Evolutionary conservation across 305 asterid genomes (phyloP).

Genomic region (Fraxinus floribunda): DNA sequence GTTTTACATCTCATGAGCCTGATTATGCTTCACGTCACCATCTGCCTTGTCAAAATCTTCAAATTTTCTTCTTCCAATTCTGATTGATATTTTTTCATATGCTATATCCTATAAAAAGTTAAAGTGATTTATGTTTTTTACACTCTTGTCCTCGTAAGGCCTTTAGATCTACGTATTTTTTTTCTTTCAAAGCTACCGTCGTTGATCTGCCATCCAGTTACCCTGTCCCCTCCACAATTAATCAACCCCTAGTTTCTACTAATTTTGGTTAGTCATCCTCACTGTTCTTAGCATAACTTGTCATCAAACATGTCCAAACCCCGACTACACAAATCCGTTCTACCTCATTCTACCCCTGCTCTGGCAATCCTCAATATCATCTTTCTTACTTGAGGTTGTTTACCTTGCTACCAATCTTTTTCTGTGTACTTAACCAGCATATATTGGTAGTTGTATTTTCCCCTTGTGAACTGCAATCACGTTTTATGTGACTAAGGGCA

Average conservation of each 20-base stretch:
- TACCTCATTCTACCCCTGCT: not conserved
- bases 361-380: not conserved
- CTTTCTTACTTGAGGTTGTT: not conserved
- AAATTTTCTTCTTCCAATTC: not conserved
- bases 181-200: not conserved
- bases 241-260: not conserved
- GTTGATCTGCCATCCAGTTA: slow-evolving; percentile 4
- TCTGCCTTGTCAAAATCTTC: not conserved
- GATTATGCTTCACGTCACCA: not conserved
- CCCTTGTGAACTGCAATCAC: not conserved
- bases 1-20: not conserved
- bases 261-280: not conserved
- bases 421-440: not conserved
- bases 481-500: not conserved
- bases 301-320: not conserved
- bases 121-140: not conserved
- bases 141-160: not conserved
- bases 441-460: not conserved
- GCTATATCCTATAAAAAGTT: not conserved
- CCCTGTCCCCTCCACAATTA: not conserved
- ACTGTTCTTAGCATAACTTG: not conserved
- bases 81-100: not conserved
- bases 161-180: not conserved
- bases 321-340: not conserved
- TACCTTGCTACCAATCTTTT: not conserved